Conservation (phyloP, 2,329 filamentous ascomycete genomes). For the Fusarium sp. region DNA sequence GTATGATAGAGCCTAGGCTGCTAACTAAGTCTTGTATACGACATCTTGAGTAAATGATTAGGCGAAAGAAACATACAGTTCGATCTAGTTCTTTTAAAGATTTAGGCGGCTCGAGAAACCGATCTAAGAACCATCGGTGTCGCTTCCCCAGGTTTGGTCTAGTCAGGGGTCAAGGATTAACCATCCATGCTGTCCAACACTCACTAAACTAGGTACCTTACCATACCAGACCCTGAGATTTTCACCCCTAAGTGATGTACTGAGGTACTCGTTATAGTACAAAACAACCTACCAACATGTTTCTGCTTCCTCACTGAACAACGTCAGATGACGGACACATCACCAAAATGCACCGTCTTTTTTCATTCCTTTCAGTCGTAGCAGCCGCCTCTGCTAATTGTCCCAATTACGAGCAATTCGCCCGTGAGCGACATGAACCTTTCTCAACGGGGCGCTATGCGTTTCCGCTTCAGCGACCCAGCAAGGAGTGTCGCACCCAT, state of each 20-base stretch:
- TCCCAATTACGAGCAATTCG: slow-evolving; percentile 54
- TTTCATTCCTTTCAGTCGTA: slow-evolving; percentile 22
- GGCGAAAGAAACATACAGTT: too few species aligned
- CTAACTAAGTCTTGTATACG: not conserved
- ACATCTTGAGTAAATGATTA: too few species aligned
- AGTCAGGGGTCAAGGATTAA: slow-evolving; percentile 23
- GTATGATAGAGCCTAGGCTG: not conserved
- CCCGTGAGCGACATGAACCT: slow-evolving; percentile 68
- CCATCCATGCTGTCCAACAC: slow-evolving; percentile 1
- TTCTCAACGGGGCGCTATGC: slow-evolving; percentile 80
- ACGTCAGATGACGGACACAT: slow-evolving; percentile 17
- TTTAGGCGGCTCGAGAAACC: not conserved
- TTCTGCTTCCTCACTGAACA: slow-evolving; percentile 7
- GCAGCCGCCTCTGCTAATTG: slow-evolving; percentile 48
- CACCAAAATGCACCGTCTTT: slow-evolving; percentile 17
- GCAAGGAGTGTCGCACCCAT: slow-evolving; percentile 82
- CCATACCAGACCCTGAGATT: slow-evolving; percentile 12
- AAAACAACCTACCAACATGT: slow-evolving; percentile 16
- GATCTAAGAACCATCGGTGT: not conserved
- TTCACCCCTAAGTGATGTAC: not conserved
- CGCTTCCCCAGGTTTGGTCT: slow-evolving; percentile 22
- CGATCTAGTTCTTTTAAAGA: not conserved
- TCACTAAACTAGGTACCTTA: not conserved
- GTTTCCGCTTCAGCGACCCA: slow-evolving; percentile 85
- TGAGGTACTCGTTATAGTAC: not conserved